Conservation (phyloP, 176 grass and related monocot genomes). For the Alloteropsis semialata region DNA sequence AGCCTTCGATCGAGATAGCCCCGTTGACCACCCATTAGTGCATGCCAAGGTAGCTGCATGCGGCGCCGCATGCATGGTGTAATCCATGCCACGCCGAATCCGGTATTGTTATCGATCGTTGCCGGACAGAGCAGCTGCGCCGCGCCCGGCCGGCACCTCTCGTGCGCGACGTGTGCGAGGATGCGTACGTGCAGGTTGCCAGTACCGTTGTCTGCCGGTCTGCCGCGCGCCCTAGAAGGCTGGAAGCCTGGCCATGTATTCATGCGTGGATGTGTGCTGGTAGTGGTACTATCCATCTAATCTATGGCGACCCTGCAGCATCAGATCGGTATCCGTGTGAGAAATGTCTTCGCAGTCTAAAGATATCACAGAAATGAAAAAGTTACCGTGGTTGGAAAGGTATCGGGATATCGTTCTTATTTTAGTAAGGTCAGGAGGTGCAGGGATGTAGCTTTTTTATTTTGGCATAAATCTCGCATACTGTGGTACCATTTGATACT, state of each 20-base stretch:
- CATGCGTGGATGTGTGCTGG: neutral
- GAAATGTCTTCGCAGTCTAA: no score
- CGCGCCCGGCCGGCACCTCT: neutral
- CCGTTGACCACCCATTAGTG: slow-evolving; percentile 13
- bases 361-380: neutral
- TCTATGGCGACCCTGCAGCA: no score
- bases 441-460: no score
- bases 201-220: neutral
- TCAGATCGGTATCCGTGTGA: no score
- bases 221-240: neutral
- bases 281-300: no score
- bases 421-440: no score
- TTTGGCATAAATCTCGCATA: no score
- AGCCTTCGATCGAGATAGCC: no score
- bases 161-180: neutral
- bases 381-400: no score
- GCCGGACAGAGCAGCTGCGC: neutral
- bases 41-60: neutral
- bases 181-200: neutral
- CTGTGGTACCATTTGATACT: no score
- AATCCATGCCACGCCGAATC: neutral
- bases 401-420: no score
- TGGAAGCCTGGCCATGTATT: neutral
- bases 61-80: neutral
- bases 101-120: neutral